Percentiles rank a stretch among this genome's conserved stretches.
Evolutionary conservation across 805 yeast species (phyloP).

Genomic region (Hanseniaspora lachancei): DNA sequence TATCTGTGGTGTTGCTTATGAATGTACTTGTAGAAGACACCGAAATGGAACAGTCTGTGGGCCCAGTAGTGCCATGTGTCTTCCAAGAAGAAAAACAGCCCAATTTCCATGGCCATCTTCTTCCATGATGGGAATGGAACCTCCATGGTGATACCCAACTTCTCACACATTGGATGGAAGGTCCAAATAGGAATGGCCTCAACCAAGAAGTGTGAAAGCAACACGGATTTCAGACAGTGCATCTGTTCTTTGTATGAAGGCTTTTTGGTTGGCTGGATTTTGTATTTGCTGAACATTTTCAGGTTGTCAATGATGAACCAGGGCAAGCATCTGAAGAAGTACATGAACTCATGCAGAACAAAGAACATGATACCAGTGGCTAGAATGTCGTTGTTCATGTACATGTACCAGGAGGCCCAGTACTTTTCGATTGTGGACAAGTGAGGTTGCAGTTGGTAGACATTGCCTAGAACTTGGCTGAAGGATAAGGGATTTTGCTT

Average conservation of each 20-base stretch:
- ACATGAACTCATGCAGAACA: conserved; percentile 70
- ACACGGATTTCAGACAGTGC: conserved; percentile 78
- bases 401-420: conserved; percentile 86
- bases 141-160: conserved; percentile 58
- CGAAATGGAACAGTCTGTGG: conserved; percentile 81
- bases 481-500: neutral
- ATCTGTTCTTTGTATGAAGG: conserved; percentile 78
- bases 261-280: conserved; percentile 75
- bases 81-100: conserved; percentile 69
- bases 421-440: conserved; percentile 46
- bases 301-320: conserved; percentile 81
- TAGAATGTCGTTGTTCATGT: conserved; percentile 71
- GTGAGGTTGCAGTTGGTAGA: conserved; percentile 31
- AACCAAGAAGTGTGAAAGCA: conserved; percentile 76
- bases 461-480: conserved; percentile 21
- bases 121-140: conserved; percentile 73
- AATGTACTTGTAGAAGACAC: conserved; percentile 76
- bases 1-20: conserved; percentile 97
- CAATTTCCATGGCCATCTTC: conserved; percentile 52
- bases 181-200: conserved; percentile 96
- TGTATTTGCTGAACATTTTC: conserved; percentile 73
- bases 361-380: conserved; percentile 87
- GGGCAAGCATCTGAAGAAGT: conserved; percentile 84
- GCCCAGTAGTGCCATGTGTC: conserved; percentile 97
- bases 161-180: conserved; percentile 82